Percentiles rank a stretch among this genome's conserved stretches.
Conservation (phyloP, 2,329 filamentous ascomycete genomes). For the Tolypocladium endophyticum region DNA sequence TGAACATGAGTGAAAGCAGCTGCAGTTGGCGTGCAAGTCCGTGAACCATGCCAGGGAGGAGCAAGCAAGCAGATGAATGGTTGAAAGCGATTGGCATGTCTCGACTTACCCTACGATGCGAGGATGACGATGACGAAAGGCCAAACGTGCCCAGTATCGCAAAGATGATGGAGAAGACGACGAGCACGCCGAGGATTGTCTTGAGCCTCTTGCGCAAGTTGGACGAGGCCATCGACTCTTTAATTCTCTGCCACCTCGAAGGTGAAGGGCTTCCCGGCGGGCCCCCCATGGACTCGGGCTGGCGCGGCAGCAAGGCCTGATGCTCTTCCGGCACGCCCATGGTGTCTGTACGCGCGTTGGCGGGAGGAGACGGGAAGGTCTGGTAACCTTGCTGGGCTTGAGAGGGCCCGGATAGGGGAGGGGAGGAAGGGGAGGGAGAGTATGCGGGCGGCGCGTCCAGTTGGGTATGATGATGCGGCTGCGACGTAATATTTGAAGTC, state of each 20-base stretch:
- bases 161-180: slow-evolving; percentile 21
- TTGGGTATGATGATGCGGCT: slow-evolving; percentile 9
- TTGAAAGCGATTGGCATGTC: neutral
- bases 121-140: slow-evolving; percentile 7
- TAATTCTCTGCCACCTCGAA: slow-evolving; percentile 19
- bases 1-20: neutral
- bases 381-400: slow-evolving; percentile 23
- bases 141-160: slow-evolving; percentile 10
- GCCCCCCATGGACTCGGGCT: slow-evolving; percentile 36
- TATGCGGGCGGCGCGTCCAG: slow-evolving; percentile 40
- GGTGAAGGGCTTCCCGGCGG: slow-evolving; percentile 11
- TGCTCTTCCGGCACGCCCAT: slow-evolving; percentile 35
- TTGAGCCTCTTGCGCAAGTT: slow-evolving; percentile 16
- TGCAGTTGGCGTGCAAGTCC: no score
- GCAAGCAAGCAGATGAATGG: no score
- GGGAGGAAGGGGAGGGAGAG: slow-evolving; percentile 29
- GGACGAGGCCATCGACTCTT: slow-evolving; percentile 8
- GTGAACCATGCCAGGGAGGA: no score
- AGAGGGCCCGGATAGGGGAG: slow-evolving; percentile 9
- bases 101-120: slow-evolving; percentile 18
- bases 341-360: slow-evolving; percentile 7
- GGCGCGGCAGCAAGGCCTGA: slow-evolving; percentile 28
- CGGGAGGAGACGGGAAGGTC: slow-evolving; percentile 24
- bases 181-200: slow-evolving; percentile 17
- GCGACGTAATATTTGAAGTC: neutral